Evolutionary conservation across 2,329 filamentous ascomycete species (phyloP), one percentile per base, ranked within the genome.

Genomic region (Hymenoscyphus linearis): DNA sequence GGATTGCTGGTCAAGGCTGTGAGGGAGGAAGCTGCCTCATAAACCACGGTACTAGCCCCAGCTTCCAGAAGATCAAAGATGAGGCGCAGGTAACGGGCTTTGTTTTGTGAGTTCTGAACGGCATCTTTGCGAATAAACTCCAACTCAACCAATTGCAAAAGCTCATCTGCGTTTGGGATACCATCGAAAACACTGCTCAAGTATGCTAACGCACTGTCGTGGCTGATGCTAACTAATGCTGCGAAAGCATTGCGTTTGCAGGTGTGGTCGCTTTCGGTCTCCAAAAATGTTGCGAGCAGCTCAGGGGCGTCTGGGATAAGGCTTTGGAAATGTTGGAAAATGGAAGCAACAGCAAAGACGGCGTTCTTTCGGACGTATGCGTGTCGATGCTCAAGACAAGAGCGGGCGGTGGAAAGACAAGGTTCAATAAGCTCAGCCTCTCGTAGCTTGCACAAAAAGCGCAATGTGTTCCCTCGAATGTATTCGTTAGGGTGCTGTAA

Each of bases 111-210:
- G 75, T 98, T 98, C 70, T 93, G 88, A 52, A 96, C 82, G n/a
- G 95, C 93, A 80, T 99, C 95, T 75, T 96, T 98, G 71, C 95
- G 86, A 70, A 99, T 97, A 74, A 99, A 99, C 75, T 98, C 95
- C 22, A 99, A 83, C 76, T 98, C 92, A 5, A 93, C 92, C 65
- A 99, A 82, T 73, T 98, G 93, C 64, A 98, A 79, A 63, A 99
- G 82, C 75, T 98, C 95, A 74, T 97, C 93, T 61, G 93, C 90
- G 72, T 96, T 97, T 37, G 92, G 89, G 57, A 99, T 92, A 13
- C 91, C 89, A 69, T 98, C 95, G 68, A 99, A 96, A 2, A 96
- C 90, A 35, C 85, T 85, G 76, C 89, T 93, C 52, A 99, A 80
- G 74, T 96, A 98, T 69, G 90, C 84, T 44, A 98, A 79, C 0